These are phyloP conservation scores for Baorangia bicolor DNA, from an alignment of 768 basidiomycete species.

Conservation along the genomic window DNA sequence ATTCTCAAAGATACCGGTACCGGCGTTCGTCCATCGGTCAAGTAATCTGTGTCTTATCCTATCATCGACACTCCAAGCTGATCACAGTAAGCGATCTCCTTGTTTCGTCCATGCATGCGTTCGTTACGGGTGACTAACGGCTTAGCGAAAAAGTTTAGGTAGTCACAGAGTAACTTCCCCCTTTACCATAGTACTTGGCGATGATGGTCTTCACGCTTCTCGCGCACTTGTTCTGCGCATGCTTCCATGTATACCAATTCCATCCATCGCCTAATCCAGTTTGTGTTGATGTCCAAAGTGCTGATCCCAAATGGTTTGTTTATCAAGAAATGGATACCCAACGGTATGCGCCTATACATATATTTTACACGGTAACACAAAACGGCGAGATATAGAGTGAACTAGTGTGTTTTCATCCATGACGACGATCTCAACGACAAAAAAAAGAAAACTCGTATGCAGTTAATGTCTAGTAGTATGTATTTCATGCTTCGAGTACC, in stretches of 20 bases:
- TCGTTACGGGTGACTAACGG: conserved; percentile 12
- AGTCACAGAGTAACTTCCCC: background rate
- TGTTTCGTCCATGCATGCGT: background rate
- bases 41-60: conserved; percentile 25
- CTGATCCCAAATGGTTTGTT: background rate
- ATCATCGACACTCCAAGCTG: background rate
- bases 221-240: background rate
- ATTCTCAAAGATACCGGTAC: conserved; percentile 45
- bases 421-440: background rate
- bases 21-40: conserved; percentile 41
- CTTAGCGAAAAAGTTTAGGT: background rate
- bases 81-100: conserved; percentile 15
- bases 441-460: background rate
- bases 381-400: background rate
- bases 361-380: background rate
- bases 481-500: conserved; percentile 38
- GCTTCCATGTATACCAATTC: conserved; percentile 10
- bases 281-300: background rate
- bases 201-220: background rate
- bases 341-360: background rate
- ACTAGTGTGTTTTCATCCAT: background rate
- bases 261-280: background rate
- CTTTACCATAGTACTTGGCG: background rate
- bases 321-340: background rate
- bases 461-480: background rate